These are phyloP conservation scores for Umbelopsis sp. DNA, from an alignment of 371 early-diverging fungal species.

Conservation along the genomic window DNA sequence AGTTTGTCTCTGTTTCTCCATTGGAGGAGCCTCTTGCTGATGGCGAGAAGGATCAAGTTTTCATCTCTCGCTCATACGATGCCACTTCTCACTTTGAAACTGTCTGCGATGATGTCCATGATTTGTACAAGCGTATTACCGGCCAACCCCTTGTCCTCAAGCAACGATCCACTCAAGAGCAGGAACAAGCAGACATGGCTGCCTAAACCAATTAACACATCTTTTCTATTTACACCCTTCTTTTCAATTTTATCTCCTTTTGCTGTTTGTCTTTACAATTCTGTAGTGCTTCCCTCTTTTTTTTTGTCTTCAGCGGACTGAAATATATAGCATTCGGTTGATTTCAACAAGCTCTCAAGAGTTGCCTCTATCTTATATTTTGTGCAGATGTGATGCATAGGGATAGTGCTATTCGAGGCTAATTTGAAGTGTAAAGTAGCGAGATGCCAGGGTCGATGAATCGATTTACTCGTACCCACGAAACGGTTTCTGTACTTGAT, in stretches of 20 bases:
- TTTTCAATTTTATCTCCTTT: conserved; percentile 2
- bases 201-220: conserved; percentile 25
- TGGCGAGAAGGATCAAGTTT: conserved; percentile 84
- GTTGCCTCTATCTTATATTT: too few relatives aligned
- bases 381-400: too few relatives aligned
- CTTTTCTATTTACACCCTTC: conserved; percentile 16
- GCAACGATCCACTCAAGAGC: conserved; percentile 59
- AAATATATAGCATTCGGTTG: not conserved
- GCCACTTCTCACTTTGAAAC: conserved; percentile 99
- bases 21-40: conserved; percentile 86
- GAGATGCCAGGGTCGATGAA: too few relatives aligned
- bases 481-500: too few relatives aligned
- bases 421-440: too few relatives aligned
- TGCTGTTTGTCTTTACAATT: conserved; percentile 14
- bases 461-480: too few relatives aligned
- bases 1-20: conserved; percentile 86
- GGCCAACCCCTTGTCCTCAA: conserved; percentile 86
- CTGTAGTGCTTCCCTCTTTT: not conserved
- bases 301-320: not conserved
- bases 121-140: conserved; percentile 91
- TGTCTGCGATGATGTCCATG: conserved; percentile 95
- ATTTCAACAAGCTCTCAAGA: too few relatives aligned
- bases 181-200: conserved; percentile 53
- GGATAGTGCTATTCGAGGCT: too few relatives aligned
- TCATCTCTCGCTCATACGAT: conserved; percentile 94